phyloP scores from a whole-genome alignment of 2,329 filamentous ascomycete species.

The Juglanconis juglandina region DNA sequence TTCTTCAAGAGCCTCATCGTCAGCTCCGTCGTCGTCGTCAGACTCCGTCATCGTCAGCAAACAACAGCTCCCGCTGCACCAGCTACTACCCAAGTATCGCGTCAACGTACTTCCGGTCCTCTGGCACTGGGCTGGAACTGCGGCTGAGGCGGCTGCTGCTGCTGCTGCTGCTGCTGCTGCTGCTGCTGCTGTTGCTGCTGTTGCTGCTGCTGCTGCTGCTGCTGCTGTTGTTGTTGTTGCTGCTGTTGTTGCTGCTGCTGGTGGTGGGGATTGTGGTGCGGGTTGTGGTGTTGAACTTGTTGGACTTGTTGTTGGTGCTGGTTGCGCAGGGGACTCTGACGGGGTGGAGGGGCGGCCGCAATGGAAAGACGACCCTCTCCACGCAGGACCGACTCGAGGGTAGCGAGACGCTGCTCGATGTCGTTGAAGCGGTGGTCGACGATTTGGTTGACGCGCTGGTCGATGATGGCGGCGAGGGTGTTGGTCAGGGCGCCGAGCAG shows the following conservation, averaged over 20 bases:
- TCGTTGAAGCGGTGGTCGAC: conserved; percentile 16
- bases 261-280: conserved; percentile 3
- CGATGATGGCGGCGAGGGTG: conserved; percentile 18
- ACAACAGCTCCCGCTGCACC: too few relatives aligned
- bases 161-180: conserved; percentile 10
- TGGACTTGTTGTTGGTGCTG: conserved; percentile 13
- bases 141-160: not conserved
- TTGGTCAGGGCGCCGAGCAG: conserved; percentile 14
- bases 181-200: not conserved
- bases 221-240: conserved; percentile 13
- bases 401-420: conserved; percentile 16
- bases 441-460: conserved; percentile 15
- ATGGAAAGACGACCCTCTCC: conserved; percentile 13
- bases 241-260: conserved; percentile 8
- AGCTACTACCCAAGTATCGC: too few relatives aligned
- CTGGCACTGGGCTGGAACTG: conserved; percentile 2
- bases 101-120: too few relatives aligned
- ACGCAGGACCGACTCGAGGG: conserved; percentile 14
- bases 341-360: conserved; percentile 2
- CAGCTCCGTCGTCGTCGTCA: too few relatives aligned
- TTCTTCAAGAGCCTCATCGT: too few relatives aligned
- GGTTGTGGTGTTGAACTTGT: conserved; percentile 2
- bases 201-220: conserved; percentile 6
- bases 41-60: too few relatives aligned
- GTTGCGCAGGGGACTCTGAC: conserved; percentile 13